Conservation (phyloP, 2,329 filamentous ascomycete species). For the Beauveria scarabaeidicola region DNA sequence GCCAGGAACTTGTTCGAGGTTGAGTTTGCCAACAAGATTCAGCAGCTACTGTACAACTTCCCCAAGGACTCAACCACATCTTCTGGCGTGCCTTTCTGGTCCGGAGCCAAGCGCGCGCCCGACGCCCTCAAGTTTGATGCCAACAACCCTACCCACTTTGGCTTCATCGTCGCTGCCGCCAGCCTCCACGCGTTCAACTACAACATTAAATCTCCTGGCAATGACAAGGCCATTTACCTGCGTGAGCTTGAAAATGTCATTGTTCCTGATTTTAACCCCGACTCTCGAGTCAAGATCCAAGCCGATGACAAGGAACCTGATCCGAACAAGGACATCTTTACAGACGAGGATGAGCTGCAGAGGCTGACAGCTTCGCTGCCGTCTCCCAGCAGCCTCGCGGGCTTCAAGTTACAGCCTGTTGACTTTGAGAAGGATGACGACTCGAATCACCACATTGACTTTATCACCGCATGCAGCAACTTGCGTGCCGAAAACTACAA, state of each 20-base stretch:
- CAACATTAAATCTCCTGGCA: conserved; percentile 76
- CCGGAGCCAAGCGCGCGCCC: conserved; percentile 92
- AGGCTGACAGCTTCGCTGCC: conserved; percentile 67
- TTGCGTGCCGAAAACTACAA: conserved; percentile 97
- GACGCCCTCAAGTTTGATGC: conserved; percentile 84
- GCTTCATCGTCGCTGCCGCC: conserved; percentile 79
- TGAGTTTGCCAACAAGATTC: conserved; percentile 94
- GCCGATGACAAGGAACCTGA: conserved; percentile 92
- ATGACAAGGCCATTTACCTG: conserved; percentile 60
- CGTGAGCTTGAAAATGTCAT: conserved; percentile 87
- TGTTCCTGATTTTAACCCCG: conserved; percentile 87
- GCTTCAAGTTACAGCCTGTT: conserved; percentile 82
- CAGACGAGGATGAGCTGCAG: conserved; percentile 69
- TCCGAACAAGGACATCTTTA: conserved; percentile 64
- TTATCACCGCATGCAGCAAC: conserved; percentile 96
- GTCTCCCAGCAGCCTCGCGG: conserved; percentile 68
- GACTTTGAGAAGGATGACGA: conserved; percentile 99
- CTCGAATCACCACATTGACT: conserved; percentile 96
- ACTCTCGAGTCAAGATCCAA: conserved; percentile 90
- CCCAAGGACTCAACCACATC: conserved; percentile 88
- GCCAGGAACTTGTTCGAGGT: conserved; percentile 89
- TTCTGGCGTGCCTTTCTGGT: conserved; percentile 90
- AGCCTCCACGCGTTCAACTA: conserved; percentile 98
- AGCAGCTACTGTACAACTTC: conserved; percentile 94
- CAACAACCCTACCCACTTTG: conserved; percentile 76